phyloP scores from a whole-genome alignment of 2,329 filamentous ascomycete species.

The Colletotrichum sojae region DNA sequence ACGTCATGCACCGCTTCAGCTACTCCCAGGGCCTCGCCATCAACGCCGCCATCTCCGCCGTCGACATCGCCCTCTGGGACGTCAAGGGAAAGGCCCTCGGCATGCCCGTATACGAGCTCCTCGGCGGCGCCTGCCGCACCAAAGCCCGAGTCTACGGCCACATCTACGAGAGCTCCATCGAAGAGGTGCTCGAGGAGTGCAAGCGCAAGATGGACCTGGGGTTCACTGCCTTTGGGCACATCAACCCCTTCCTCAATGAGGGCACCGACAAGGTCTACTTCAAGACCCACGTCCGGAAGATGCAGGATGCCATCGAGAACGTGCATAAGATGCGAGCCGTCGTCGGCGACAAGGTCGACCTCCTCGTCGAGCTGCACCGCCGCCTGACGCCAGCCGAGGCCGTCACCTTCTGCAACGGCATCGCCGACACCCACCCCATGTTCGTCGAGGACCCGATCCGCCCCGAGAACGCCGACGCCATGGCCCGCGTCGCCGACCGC shows the following conservation, averaged over 20 bases:
- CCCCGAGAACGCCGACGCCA: conserved; percentile 38
- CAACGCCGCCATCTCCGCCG: conserved; percentile 37
- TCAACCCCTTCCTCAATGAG: conserved; percentile 23
- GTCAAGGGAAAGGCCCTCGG: conserved; percentile 19
- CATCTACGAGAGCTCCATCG: conserved; percentile 28
- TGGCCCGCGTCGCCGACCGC: conserved; percentile 30
- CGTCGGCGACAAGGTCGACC: conserved; percentile 12
- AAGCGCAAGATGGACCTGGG: conserved; percentile 19
- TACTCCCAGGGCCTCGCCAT: conserved; percentile 39
- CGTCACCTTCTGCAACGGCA: conserved; percentile 23
- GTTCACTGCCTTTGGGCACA: conserved; percentile 19
- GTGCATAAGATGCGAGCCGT: conserved; percentile 9
- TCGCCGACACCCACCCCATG: conserved; percentile 13
- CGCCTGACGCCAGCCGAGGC: conserved; percentile 19
- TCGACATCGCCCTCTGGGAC: conserved; percentile 40
- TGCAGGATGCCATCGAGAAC: conserved; percentile 23
- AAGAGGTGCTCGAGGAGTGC: conserved; percentile 16
- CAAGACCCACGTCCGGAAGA: conserved; percentile 25
- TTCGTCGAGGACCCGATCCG: conserved; percentile 40
- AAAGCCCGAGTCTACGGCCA: conserved; percentile 35
- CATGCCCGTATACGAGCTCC: neutral
- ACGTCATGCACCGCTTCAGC: conserved; percentile 41
- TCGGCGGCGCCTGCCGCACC: conserved; percentile 26
- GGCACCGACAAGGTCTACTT: conserved; percentile 18
- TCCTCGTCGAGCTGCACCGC: conserved; percentile 11